Base-by-base conservation (phyloP, 1,139 yeast species). In the Geotrichum klebahnii region DNA sequence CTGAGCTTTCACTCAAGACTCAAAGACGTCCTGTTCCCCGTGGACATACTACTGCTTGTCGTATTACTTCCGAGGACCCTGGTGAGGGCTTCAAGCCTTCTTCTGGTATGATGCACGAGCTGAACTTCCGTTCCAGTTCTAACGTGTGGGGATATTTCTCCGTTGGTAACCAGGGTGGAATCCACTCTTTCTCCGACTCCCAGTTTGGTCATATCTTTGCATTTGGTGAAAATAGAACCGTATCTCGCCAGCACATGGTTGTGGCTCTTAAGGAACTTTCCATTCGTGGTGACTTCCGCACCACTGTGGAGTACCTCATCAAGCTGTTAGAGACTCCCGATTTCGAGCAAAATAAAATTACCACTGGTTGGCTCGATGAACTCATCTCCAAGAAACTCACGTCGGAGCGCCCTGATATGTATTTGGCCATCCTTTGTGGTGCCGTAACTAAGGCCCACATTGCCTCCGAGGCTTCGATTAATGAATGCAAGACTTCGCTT, bases 131-230 rank as follows among this genome's bases (percentile, higher is more conserved):
- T 69, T 92, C 98, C 3, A 84, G 95, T 36, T 88, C 97, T 17
- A 92, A 92, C 63, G 98, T 92, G 47, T 92, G 99, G 99, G 99
- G 99, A 74, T 92, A 92, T 70, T 92, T 92, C 79, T 87, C 96
- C 14, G 97, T 92, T 52, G 90, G 95, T 61, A 89, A 87, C 70
- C 94, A 88, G 69, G 95, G 97, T 56, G 92, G 96, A 49, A 94
- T 92, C 64, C 99, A 92, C 72, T 89, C 97, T 3, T 92, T 89
- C 73, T 85, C 96, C 22, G 99, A 92, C 70, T 90, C 98, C 48
- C 99, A 92, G 72, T 92, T 92, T 65, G 98, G 99, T 66, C 99
- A 92, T 69, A 92, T 92, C 59, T 92, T 92, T 67, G 97, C 99
- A 34, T 94, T 90, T 71, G 98, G 98, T 67, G 98, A 92, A 73